Percentiles rank a stretch among this genome's conserved stretches.
Conservation (phyloP, 2,329 filamentous ascomycete species). For the Colletotrichum sublineola region DNA sequence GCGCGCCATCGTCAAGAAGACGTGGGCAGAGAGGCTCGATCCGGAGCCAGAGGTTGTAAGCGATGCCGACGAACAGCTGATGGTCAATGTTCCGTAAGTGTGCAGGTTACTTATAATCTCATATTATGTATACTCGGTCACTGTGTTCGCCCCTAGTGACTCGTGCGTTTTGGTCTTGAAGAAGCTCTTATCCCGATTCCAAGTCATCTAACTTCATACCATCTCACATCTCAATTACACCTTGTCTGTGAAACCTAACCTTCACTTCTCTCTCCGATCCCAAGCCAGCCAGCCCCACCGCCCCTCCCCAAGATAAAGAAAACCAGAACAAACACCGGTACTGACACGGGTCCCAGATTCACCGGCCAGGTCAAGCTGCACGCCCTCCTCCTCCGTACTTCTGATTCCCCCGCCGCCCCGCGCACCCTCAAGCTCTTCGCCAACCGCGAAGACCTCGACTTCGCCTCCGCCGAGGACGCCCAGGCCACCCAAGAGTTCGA, state of each 20-base stretch:
- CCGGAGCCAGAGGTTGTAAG: slow-evolving; percentile 82
- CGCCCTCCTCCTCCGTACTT: slow-evolving; percentile 86
- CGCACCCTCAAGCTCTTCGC: slow-evolving; percentile 87
- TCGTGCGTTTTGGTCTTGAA: not conserved
- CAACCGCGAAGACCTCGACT: slow-evolving; percentile 91
- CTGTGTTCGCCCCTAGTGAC: not conserved
- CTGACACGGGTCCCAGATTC: slow-evolving; percentile 70
- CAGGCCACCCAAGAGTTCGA: slow-evolving; percentile 81
- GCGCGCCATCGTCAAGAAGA: slow-evolving; percentile 85
- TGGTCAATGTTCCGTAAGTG: slow-evolving; percentile 89
- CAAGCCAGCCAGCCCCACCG: not conserved
- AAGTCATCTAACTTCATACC: not conserved
- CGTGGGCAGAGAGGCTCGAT: slow-evolving; percentile 85
- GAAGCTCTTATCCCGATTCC: not conserved
- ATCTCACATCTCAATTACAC: not conserved
- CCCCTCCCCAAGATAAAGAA: not conserved
- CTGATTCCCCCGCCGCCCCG: slow-evolving; percentile 77
- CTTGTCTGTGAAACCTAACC: not conserved
- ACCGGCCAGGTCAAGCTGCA: slow-evolving; percentile 95
- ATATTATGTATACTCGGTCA: not conserved
- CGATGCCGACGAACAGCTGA: slow-evolving; percentile 91
- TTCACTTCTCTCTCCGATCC: not conserved
- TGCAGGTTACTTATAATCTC: not conserved
- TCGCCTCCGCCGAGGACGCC: slow-evolving; percentile 78
- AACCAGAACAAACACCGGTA: not conserved